phyloP scores from a whole-genome alignment of 2,329 filamentous ascomycete genomes.

The Nemania sp. region DNA sequence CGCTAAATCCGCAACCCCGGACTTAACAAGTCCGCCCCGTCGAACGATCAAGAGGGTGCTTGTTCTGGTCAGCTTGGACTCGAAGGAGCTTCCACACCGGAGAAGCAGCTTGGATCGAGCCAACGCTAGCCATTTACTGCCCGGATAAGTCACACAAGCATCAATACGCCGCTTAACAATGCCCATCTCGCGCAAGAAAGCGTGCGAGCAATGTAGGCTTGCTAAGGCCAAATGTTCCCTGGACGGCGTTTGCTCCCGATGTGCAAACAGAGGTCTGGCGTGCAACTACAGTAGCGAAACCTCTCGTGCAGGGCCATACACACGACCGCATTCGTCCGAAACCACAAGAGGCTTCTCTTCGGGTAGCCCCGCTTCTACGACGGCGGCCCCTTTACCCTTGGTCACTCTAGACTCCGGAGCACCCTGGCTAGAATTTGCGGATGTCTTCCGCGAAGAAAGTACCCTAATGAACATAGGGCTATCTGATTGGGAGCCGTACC shows the following conservation, averaged over 20 bases:
- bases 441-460: background rate
- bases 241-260: constrained; percentile 31
- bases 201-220: constrained; percentile 34
- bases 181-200: constrained; percentile 35
- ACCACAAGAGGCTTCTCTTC: background rate
- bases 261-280: constrained; percentile 24
- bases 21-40: background rate
- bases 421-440: background rate
- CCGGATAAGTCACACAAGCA: background rate
- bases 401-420: background rate
- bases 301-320: constrained; percentile 15
- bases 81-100: background rate
- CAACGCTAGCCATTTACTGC: background rate
- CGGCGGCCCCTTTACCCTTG: background rate
- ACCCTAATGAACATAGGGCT: background rate
- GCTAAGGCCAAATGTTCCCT: constrained; percentile 38
- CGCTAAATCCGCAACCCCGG: constrained; percentile 15
- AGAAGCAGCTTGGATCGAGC: background rate
- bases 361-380: background rate
- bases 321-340: background rate
- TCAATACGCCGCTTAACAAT: constrained; percentile 14
- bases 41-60: too few relatives aligned
- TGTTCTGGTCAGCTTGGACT: background rate
- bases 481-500: background rate
- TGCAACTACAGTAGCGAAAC: constrained; percentile 28